Base-by-base conservation (phyloP, 148 eudicot species). In the Vaccinium vitisidaea region DNA sequence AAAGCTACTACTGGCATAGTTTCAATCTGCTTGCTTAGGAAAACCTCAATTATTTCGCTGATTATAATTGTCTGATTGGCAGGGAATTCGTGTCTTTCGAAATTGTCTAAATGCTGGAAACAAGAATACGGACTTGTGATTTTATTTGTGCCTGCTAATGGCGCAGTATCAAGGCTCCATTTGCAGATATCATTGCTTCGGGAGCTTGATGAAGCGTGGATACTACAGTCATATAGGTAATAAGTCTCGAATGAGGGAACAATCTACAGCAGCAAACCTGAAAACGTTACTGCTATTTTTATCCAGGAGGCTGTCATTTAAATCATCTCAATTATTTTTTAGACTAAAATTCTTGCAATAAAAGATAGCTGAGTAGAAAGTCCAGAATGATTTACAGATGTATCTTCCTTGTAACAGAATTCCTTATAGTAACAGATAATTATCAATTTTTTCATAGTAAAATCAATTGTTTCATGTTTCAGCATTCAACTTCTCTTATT, bases 31-130 rank as follows among this genome's bases (percentile, higher is more conserved):
- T 65, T 52, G 46, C 30, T 84, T n/a, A 59, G 15, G 39, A 12
- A 25, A 43, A 75, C 53, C 39, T 52, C 75, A 12, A 6, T 36
- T 61, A 6, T 4, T 39, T 82, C 67, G 73, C 63, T 82, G 25
- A 76, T 50, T 27, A 54, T 73, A 46, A 36, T 15, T 56, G 30
- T 54, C 53, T 39, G 39, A 84, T 81, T 71, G 84, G 78, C 94
- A 96, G 98, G 98, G 93, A 85, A 83, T 97, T 88, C 98, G 98
- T 16, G 93, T 95, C 86, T 97, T 97, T 88, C 91, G 96, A 74
- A 94, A 92, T 81, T 97, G 98, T 77, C 98, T 97, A 77, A 92
- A 91, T 52, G 70, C 50, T 65, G 84, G 48, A 23, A 50, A 32
- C 27, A 50, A 85, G 79, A 56, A 53, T 55, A 52, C 73, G 67